These are phyloP conservation scores for Patellaria atrata DNA, from an alignment of 495 filamentous ascomycete species.

Conservation along the genomic window DNA sequence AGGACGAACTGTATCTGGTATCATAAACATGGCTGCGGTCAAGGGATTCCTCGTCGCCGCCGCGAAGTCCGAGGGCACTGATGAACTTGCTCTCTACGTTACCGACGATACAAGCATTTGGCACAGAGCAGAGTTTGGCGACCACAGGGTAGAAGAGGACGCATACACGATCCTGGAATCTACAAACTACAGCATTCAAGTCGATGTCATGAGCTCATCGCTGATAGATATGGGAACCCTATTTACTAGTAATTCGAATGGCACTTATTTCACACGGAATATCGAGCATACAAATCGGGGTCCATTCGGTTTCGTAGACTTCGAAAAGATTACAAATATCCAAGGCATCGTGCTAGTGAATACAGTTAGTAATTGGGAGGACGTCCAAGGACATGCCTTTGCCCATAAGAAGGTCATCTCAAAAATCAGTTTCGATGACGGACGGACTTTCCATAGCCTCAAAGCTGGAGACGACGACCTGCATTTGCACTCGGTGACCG, in stretches of 20 bases:
- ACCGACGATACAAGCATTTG: conserved; percentile 69
- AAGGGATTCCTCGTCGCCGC: conserved; percentile 79
- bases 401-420: conserved; percentile 52
- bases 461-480: conserved; percentile 45
- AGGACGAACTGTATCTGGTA: conserved; percentile 53
- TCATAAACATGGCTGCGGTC: conserved; percentile 62
- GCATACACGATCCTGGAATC: conserved; percentile 90
- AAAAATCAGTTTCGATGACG: conserved; percentile 88
- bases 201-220: conserved; percentile 68
- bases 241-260: conserved; percentile 90
- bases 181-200: conserved; percentile 91
- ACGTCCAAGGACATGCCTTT: conserved; percentile 45
- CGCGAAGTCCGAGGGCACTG: conserved; percentile 58
- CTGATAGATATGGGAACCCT: conserved; percentile 60
- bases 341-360: conserved; percentile 89
- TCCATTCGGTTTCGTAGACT: conserved; percentile 59
- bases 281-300: conserved; percentile 83
- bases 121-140: conserved; percentile 84
- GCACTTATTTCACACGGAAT: conserved; percentile 85
- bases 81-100: conserved; percentile 77
- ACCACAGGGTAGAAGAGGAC: conserved; percentile 64
- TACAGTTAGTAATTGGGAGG: conserved; percentile 70
- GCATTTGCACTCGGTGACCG: conserved; percentile 83
- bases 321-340: conserved; percentile 78
- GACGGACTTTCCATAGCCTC: conserved; percentile 55